Evolutionary conservation across 176 grass and related monocot species (phyloP).

Genomic region (Ensete ventricosum): DNA sequence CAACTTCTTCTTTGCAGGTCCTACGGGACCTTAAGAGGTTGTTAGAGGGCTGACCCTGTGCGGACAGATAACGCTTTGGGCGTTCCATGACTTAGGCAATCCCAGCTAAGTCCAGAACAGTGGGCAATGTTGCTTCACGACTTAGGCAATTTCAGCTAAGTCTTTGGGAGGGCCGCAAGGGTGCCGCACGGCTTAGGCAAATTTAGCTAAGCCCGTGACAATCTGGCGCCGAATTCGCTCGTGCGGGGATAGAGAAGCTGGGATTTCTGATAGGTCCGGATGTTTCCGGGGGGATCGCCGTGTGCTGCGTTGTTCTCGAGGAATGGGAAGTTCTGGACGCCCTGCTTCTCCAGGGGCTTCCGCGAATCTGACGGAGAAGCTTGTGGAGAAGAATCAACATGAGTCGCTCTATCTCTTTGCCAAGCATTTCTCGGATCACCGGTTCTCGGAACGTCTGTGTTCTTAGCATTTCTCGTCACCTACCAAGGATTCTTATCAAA

Average conservation of each 20-base stretch:
- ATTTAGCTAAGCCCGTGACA: no score
- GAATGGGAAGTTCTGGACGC: background rate
- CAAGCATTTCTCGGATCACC: constrained; percentile 48
- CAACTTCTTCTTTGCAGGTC: no score
- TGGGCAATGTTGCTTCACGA: no score
- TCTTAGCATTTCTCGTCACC: constrained; percentile 53
- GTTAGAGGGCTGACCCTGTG: no score
- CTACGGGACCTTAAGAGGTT: no score
- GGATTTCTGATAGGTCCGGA: constrained; percentile 1
- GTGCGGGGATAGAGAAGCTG: background rate
- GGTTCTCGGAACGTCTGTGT: constrained; percentile 36
- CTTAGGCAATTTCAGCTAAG: no score
- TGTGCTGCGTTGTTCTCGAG: background rate
- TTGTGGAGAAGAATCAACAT: constrained; percentile 26
- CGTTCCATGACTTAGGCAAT: no score
- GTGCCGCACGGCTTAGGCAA: no score
- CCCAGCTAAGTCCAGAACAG: no score
- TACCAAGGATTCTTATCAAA: constrained; percentile 35
- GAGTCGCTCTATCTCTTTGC: constrained; percentile 48
- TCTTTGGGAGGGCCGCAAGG: no score
- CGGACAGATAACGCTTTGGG: no score
- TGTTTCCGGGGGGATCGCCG: background rate
- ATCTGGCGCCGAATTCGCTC: no score
- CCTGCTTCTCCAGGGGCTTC: background rate
- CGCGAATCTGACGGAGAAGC: constrained; percentile 28